A percentile compares a stretch with the other conserved stretches of the same genome.
These are phyloP conservation scores for Jaapia argillacea DNA, from an alignment of 768 basidiomycete genomes.

Conservation along the genomic window DNA sequence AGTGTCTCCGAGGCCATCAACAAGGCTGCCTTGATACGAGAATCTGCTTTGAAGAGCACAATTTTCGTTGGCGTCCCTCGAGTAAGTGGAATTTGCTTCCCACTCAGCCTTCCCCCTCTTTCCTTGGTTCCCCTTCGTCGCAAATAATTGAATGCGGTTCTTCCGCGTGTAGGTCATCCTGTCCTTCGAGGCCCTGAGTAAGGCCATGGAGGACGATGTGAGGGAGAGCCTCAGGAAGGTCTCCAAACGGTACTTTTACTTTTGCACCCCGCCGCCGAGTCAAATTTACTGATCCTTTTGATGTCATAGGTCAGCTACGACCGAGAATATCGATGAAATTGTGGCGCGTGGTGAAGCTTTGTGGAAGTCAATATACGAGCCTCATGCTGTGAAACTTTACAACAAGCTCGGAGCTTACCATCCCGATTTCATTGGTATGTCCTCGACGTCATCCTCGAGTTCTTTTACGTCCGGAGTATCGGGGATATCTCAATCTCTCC, in stretches of 20 bases:
- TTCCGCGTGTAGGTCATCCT: slow-evolving; percentile 56
- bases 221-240: slow-evolving; percentile 56
- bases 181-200: slow-evolving; percentile 65
- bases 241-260: slow-evolving; percentile 48
- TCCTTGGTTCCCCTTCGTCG: background rate
- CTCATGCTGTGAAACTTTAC: slow-evolving; percentile 84
- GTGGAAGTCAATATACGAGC: slow-evolving; percentile 84
- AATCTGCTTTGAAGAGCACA: slow-evolving; percentile 81
- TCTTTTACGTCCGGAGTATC: background rate
- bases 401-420: slow-evolving; percentile 81
- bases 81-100: slow-evolving; percentile 31
- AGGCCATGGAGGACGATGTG: slow-evolving; percentile 76
- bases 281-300: slow-evolving; percentile 1
- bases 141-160: background rate
- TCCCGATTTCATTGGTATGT: slow-evolving; percentile 89
- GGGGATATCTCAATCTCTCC: too few relatives aligned
- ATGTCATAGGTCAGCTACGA: slow-evolving; percentile 40
- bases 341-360: slow-evolving; percentile 57
- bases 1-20: slow-evolving; percentile 47
- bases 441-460: slow-evolving; percentile 15
- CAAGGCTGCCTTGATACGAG: slow-evolving; percentile 79
- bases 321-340: slow-evolving; percentile 61
- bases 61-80: slow-evolving; percentile 85
- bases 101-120: background rate
- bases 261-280: slow-evolving; percentile 4